A percentile compares a stretch with the other conserved stretches of the same genome.
These are phyloP conservation scores for Pestalotiopsis sp. DNA, from an alignment of 2,329 filamentous ascomycete species.

Conservation along the genomic window DNA sequence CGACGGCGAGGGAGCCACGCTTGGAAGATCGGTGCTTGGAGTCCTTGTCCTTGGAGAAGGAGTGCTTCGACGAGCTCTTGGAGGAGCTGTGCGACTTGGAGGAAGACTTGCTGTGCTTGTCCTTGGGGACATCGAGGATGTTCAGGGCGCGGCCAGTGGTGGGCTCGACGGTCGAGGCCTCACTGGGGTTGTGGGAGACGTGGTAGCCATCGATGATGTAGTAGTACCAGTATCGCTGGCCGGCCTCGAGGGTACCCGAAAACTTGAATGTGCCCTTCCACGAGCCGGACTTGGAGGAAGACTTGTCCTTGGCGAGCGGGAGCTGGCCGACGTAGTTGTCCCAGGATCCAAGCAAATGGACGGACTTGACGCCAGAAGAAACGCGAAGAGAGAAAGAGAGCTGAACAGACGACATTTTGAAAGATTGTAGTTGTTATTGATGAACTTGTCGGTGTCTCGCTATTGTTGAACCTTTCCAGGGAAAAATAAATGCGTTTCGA, in stretches of 20 bases:
- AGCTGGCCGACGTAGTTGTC: conserved; percentile 96
- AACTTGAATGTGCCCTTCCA: conserved; percentile 98
- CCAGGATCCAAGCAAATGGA: conserved; percentile 97
- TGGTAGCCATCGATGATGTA: conserved; percentile 99
- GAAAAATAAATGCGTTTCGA: conserved; percentile 38
- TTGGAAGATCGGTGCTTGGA: conserved; percentile 51
- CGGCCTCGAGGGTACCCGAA: conserved; percentile 84
- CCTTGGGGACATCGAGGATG: conserved; percentile 87
- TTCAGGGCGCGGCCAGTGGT: conserved; percentile 97
- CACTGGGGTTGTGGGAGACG: conserved; percentile 92
- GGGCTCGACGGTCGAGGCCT: conserved; percentile 87
- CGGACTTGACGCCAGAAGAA: conserved; percentile 94
- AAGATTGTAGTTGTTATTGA: conserved; percentile 39
- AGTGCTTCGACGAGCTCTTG: conserved; percentile 41
- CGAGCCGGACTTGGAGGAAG: conserved; percentile 80
- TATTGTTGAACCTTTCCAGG: not conserved
- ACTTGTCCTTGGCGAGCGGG: conserved; percentile 87
- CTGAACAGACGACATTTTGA: conserved; percentile 86
- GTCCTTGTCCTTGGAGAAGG: conserved; percentile 41
- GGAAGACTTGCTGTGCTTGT: conserved; percentile 42
- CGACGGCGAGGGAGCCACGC: conserved; percentile 55
- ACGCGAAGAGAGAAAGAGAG: conserved; percentile 96
- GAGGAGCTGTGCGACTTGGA: conserved; percentile 51
- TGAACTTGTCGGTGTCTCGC: conserved; percentile 37
- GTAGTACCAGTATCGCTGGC: conserved; percentile 99